Evolutionary conservation across 1,284 basidiomycete species (phyloP), one percentile per base, ranked within the genome.

Genomic region (Trametes polyzona): DNA sequence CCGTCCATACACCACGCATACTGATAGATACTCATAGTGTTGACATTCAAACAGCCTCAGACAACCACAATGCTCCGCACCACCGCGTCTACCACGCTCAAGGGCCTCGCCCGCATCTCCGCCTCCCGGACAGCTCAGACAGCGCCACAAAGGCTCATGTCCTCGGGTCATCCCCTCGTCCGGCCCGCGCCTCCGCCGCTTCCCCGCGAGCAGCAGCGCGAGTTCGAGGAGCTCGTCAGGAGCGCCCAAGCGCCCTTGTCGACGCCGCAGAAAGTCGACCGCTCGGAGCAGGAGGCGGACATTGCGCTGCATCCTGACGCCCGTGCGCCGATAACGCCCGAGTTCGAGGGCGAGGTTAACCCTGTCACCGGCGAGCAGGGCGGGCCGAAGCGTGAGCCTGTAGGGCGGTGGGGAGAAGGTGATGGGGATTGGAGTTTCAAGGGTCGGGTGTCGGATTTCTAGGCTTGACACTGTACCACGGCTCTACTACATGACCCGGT

Each of bases 341-440:
- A 88, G 58, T 92, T 92, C 65, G 81, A 86, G 49, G 91, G 89
- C 17, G 86, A 92, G 41, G 73, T 80, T 19, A 92, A 93, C 65
- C 90, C 90, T 2, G 65, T 62, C 2, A 93, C 91, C 1, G 91
- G 91, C 17, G 90, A 93, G 71, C 74, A 79, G 52, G 88, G 87
- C 2, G 90, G 90, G 0, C 90, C 90, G 27, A 92, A 92, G 73
- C 76, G 76, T 30, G 91, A 93, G 68, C 90, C 90, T 6, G 83
- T 91, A 9, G 70, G 75, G 42, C 78, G 75, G 46, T 90, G 86
- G 85, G 74, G 74, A 24, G 74, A 78, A 41, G 78, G 82, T 30
- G 78, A 80, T 53, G 88, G 88, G 3, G 90, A 93, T 65, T 93
- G 90, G 90, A 93, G 90, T 66, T 88, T 87, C 75, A 90, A 90